phyloP scores from a whole-genome alignment of 78 protist species.

The Monosiga brevicollis region DNA sequence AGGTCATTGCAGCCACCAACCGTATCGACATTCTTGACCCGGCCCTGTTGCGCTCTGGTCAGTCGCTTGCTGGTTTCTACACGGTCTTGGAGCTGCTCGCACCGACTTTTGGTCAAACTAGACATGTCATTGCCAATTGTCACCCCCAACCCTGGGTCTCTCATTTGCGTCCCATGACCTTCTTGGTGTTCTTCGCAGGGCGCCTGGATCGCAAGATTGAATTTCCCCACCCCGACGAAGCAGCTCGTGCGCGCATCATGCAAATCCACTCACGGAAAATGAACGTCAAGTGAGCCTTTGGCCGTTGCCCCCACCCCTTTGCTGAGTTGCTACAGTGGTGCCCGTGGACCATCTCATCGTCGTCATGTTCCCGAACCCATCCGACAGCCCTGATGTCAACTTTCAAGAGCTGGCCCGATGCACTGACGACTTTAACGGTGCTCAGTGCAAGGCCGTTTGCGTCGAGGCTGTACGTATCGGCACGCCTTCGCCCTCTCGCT shows the following conservation, averaged over 20 bases:
- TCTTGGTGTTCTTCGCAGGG: too few species aligned
- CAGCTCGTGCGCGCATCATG: slow-evolving; percentile 88
- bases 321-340: too few species aligned
- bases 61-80: slow-evolving; percentile 16
- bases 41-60: slow-evolving; percentile 96
- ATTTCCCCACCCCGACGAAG: slow-evolving; percentile 96
- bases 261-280: slow-evolving; percentile 95
- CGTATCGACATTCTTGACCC: slow-evolving; percentile 98
- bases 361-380: background rate
- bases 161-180: too few species aligned
- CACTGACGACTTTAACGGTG: slow-evolving; percentile 98
- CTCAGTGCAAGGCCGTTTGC: slow-evolving; percentile 98
- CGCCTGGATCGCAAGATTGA: slow-evolving; percentile 92
- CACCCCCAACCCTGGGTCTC: too few species aligned
- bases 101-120: too few species aligned
- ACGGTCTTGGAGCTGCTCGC: background rate
- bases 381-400: slow-evolving; percentile 68
- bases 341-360: background rate
- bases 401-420: slow-evolving; percentile 95
- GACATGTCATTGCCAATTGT: too few species aligned
- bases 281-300: slow-evolving; percentile 42
- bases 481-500: background rate
- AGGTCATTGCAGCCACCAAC: slow-evolving; percentile 98
- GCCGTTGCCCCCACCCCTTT: too few species aligned
- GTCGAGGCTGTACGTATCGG: slow-evolving; percentile 88